These are phyloP conservation scores for Lycium barbarum DNA, from an alignment of 257 asterid genomes.

Conservation along the genomic window DNA sequence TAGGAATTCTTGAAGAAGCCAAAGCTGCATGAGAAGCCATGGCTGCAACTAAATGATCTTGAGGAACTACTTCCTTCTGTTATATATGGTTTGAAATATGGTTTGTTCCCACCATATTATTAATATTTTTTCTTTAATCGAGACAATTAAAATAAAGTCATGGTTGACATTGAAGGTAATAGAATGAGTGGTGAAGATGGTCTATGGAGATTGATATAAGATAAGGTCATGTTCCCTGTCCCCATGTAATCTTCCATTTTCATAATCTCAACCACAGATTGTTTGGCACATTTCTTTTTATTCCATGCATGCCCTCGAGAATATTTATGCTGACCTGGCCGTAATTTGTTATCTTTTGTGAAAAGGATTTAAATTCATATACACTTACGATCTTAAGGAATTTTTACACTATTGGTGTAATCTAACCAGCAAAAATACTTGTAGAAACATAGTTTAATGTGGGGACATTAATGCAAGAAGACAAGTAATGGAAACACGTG, in stretches of 20 bases:
- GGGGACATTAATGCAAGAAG: neutral
- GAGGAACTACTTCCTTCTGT: conserved; percentile 12
- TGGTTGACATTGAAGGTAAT: conserved; percentile 50
- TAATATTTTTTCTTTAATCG: conserved; percentile 7
- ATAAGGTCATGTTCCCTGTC: conserved; percentile 58
- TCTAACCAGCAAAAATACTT: neutral
- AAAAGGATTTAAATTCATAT: neutral
- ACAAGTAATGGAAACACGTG: neutral
- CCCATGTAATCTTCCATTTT: conserved; percentile 37
- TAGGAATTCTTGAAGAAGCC: conserved; percentile 86
- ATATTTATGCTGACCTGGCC: neutral
- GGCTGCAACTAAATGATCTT: conserved; percentile 51
- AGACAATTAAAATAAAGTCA: conserved; percentile 33
- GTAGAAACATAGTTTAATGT: neutral
- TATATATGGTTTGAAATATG: conserved; percentile 34
- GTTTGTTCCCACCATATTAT: conserved; percentile 18
- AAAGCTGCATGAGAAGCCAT: conserved; percentile 94
- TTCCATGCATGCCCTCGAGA: conserved; percentile 30
- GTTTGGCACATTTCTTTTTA: conserved; percentile 24
- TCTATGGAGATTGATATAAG: conserved; percentile 49
- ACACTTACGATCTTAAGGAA: neutral
- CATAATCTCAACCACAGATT: conserved; percentile 57
- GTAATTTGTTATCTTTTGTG: neutral
- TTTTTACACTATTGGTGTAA: neutral
- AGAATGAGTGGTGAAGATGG: conserved; percentile 66